phyloP scores from a whole-genome alignment of 257 asterid species.

The Prunella vulgaris region DNA sequence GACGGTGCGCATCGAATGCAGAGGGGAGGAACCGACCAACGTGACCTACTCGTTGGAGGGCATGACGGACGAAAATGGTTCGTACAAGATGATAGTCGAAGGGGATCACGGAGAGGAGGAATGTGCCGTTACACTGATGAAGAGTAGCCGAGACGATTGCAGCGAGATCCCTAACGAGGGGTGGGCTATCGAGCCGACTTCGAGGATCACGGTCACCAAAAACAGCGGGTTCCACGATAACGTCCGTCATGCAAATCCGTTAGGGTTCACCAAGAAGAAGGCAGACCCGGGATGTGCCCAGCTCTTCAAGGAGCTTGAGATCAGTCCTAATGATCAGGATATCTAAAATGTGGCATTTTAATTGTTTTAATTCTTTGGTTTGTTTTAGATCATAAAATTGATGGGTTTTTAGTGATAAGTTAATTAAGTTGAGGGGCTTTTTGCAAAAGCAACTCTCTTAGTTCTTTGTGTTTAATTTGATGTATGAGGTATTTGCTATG shows the following conservation, averaged over 20 bases:
- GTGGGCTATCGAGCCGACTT: conserved; percentile 30
- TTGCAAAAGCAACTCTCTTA: neutral
- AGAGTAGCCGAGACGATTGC: conserved; percentile 56
- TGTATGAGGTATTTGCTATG: neutral
- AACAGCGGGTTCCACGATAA: conserved; percentile 41
- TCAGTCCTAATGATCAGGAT: conserved; percentile 9
- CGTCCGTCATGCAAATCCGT: conserved; percentile 40
- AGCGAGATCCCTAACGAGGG: conserved; percentile 33
- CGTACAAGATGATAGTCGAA: conserved; percentile 32
- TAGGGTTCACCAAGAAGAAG: conserved; percentile 38
- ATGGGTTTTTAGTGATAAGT: too few relatives aligned
- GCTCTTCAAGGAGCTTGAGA: conserved; percentile 37
- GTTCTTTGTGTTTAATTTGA: neutral
- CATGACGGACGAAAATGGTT: conserved; percentile 30
- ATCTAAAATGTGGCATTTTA: neutral
- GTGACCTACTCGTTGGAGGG: conserved; percentile 43
- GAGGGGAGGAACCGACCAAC: conserved; percentile 20
- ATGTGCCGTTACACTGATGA: conserved; percentile 40
- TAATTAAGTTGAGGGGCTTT: neutral
- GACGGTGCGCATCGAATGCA: conserved; percentile 42
- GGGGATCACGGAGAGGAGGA: conserved; percentile 58
- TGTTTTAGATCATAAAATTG: neutral
- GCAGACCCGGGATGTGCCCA: conserved; percentile 24
- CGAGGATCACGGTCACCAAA: conserved; percentile 29
- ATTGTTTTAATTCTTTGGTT: neutral